Conservation (phyloP, 164 flowering plant genomes). For the Hamamelis virginiana region DNA sequence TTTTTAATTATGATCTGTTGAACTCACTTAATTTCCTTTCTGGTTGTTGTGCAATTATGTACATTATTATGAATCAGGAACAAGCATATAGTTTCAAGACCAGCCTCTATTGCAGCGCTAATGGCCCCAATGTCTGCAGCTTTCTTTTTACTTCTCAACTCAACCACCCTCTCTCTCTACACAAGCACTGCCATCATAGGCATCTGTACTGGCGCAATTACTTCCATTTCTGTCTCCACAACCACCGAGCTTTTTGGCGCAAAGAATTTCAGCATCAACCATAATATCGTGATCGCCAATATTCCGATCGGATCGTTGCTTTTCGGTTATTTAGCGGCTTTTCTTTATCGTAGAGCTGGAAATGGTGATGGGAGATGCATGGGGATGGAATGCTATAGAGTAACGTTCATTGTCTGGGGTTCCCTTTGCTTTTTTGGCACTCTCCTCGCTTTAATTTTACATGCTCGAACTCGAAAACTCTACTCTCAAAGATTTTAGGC, state of each 20-base stretch:
- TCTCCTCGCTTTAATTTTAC: conserved; percentile 49
- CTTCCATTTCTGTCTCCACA: conserved; percentile 60
- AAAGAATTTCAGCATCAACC: conserved; percentile 74
- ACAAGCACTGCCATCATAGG: conserved; percentile 74
- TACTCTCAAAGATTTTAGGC: conserved; percentile 17
- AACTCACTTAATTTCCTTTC: too few relatives aligned
- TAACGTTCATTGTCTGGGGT: conserved; percentile 76
- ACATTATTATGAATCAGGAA: conserved; percentile 31
- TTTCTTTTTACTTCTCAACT: conserved; percentile 48
- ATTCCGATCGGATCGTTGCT: conserved; percentile 84
- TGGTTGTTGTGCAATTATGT: background rate
- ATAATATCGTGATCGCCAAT: conserved; percentile 73
- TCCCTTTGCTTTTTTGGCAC: conserved; percentile 54
- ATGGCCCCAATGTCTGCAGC: conserved; percentile 64
- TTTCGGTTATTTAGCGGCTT: conserved; percentile 67
- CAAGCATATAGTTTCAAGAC: conserved; percentile 44
- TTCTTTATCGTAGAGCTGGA: conserved; percentile 46
- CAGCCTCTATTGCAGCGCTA: conserved; percentile 47
- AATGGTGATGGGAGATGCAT: conserved; percentile 48
- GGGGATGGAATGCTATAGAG: conserved; percentile 60
- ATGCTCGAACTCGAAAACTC: conserved; percentile 49
- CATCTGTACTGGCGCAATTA: conserved; percentile 73
- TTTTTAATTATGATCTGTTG: too few relatives aligned
- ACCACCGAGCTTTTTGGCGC: conserved; percentile 81
- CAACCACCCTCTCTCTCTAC: conserved; percentile 38